Percentiles rank a stretch among this genome's conserved stretches.
Conservation (phyloP, 176 grass and related monocot genomes). For the Tuctoria greenei region DNA sequence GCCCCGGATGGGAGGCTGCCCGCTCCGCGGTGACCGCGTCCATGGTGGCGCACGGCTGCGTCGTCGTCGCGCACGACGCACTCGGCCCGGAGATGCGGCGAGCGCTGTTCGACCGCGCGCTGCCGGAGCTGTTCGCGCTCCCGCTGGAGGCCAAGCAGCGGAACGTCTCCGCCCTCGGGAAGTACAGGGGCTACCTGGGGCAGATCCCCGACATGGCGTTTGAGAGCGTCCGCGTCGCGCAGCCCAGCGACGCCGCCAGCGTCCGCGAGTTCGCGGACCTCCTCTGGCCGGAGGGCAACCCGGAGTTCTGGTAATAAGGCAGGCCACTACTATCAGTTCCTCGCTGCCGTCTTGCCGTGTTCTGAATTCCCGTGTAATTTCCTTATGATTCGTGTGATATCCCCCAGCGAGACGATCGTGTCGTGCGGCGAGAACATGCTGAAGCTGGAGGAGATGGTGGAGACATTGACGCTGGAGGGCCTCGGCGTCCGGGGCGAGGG, state of each 20-base stretch:
- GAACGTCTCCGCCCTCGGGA: background rate
- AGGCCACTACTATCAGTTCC: too few relatives aligned
- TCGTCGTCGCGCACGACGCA: conserved; percentile 35
- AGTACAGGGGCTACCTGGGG: conserved; percentile 43
- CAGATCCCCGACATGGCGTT: conserved; percentile 32
- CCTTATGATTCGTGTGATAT: background rate
- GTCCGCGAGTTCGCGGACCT: conserved; percentile 37
- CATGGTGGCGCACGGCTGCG: conserved; percentile 46
- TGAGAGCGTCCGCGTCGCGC: conserved; percentile 47
- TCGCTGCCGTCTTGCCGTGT: background rate
- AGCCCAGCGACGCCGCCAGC: conserved; percentile 13
- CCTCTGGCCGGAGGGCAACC: conserved; percentile 55
- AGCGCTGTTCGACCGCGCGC: conserved; percentile 28
- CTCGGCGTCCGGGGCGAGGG: conserved; percentile 19
- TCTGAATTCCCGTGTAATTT: background rate
- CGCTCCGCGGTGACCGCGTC: conserved; percentile 41
- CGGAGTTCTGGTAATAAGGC: conserved; percentile 46
- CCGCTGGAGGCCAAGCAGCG: conserved; percentile 43
- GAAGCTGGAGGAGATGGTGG: conserved; percentile 22
- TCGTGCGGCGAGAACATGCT: conserved; percentile 24
- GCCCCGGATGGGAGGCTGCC: conserved; percentile 39
- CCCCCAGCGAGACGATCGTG: conserved; percentile 12
- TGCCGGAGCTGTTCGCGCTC: conserved; percentile 53
- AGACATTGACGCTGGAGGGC: conserved; percentile 35
- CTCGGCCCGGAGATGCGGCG: conserved; percentile 33